Evolutionary conservation across 495 filamentous ascomycete genomes (phyloP), one percentile per base, ranked within the genome.

Genomic region (Lasiosphaeria miniovina): DNA sequence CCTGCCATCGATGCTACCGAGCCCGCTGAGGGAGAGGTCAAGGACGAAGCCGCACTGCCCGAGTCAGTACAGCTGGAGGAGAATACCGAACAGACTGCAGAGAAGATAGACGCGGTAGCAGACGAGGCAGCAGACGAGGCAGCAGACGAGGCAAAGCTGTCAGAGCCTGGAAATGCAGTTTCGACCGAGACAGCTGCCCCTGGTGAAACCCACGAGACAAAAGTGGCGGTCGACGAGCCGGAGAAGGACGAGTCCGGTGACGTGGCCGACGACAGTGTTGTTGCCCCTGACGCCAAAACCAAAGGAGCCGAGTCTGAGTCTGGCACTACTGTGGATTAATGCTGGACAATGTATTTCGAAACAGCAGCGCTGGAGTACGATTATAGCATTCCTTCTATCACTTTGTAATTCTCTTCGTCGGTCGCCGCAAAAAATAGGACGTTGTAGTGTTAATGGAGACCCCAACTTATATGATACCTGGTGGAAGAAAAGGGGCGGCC

Each of bases 41-140:
- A 64, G 6, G 62, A 59, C 15, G 55, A 66, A 10, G 41, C 50
- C 45, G 32, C 43, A 0, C 9, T 58, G 4, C 54, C 63, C 3
- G 57, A 49, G 43, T 46, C 43, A 49, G 31, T 10, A 32, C 24
- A 51, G 59, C 31, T 7, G 17, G 80, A 4, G 74, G 65, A 72
- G 68, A 51, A 73, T 72, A 17, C 70, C 73, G 14, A 78, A 66
- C 59, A 74, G 52, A 34, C 59, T 45, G 49, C 67, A 62, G 57
- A 58, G 46, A 34, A 55, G 9, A 40, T n/a, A 24, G 24, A 24
- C 24, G 24, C 24, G 24, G 24, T 24, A 24, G 24, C 24, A 24
- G 24, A 24, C 24, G 24, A 24, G 24, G 24, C 24, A 24, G 24
- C 36, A 24, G 49, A 49, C 36, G 65, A 57, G 54, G 36, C 60